Base-by-base conservation (phyloP, 495 filamentous ascomycete genomes). In the Bathelium albidoporum region DNA sequence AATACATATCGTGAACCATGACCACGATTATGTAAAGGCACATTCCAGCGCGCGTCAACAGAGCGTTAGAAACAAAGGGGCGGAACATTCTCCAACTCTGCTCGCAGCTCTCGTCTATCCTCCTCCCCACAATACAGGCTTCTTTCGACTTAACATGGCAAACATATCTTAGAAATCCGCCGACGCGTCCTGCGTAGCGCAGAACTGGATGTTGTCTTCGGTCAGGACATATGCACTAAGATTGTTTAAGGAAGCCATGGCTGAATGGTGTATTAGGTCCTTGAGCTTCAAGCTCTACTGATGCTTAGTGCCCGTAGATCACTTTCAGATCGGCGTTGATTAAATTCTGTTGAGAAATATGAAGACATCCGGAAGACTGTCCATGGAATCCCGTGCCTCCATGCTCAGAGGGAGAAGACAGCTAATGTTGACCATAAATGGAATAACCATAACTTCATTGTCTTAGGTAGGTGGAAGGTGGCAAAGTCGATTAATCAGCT, bases 61-160 rank as follows among this genome's bases (percentile, higher is more conserved):
- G 24, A 18, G 14, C 5, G 22, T 20, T n/a, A 55, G 16, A 24
- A 29, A 29, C 24, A 24, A 10, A 55, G 49, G 49, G 24, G 49
- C 7, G 29, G 29, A 12, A 20, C 49, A 55, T 55, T 55, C 49
- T 24, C 29, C 20, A 11, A 26, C n/a, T 24, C 26, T 9, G 29
- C 34, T 39, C 34, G 73, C 65, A 70, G 66, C 60, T 73, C 72
- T 69, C 67, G 73, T 41, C 73, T 71, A 22, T 65, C 70, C 28
- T 71, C 11, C 49, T 70, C 45, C 63, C 70, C 16, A 62, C 70
- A 49, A 61, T 72, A 28, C 65, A 70, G 66, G 20, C 49, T 55
- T n/a, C n/a, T n/a, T n/a, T n/a, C n/a, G n/a, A n/a, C n/a, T n/a
- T n/a, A n/a, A n/a, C n/a, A n/a, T 28, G 49, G 24, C 24, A 55